Percentiles rank a stretch among this genome's conserved stretches.
Conservation (phyloP, 2,329 filamentous ascomycete genomes). For the Alternaria atra region DNA sequence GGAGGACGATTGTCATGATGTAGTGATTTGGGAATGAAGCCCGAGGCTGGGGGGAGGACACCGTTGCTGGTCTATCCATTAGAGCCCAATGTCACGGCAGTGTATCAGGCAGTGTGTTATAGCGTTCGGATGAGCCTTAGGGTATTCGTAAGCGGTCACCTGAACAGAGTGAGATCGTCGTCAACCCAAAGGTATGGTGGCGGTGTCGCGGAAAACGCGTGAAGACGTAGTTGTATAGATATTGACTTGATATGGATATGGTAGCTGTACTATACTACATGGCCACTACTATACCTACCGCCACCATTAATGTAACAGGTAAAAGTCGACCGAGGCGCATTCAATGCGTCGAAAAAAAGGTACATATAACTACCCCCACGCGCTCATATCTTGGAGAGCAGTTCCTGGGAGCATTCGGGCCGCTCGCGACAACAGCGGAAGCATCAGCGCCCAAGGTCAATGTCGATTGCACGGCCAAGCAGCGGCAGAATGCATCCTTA, state of each 20-base stretch:
- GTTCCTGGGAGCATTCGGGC: slow-evolving; percentile 9
- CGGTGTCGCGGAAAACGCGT: slow-evolving; percentile 1
- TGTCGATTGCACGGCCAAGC: slow-evolving; percentile 3
- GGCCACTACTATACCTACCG: background rate
- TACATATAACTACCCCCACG: background rate
- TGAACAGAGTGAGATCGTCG: slow-evolving; percentile 6
- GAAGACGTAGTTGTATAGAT: background rate
- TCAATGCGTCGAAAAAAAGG: background rate
- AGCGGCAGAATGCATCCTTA: slow-evolving; percentile 54
- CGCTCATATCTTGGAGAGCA: slow-evolving; percentile 6
- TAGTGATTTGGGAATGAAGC: background rate
- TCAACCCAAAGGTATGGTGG: background rate
- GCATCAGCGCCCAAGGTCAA: slow-evolving; percentile 13
- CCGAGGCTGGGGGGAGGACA: background rate
- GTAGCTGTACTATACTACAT: background rate
- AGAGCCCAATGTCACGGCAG: slow-evolving; percentile 3
- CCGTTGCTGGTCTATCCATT: slow-evolving; percentile 1
- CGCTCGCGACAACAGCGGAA: slow-evolving; percentile 5
- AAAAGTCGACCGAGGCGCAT: background rate
- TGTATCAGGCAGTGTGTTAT: slow-evolving; percentile 2
- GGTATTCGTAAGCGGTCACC: slow-evolving; percentile 6
- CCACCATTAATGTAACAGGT: background rate
- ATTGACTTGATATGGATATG: background rate
- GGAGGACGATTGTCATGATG: background rate
- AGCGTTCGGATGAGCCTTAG: background rate